Evolutionary conservation across 1,284 basidiomycete species (phyloP).

Genomic region (Malassezia cuniculi): DNA sequence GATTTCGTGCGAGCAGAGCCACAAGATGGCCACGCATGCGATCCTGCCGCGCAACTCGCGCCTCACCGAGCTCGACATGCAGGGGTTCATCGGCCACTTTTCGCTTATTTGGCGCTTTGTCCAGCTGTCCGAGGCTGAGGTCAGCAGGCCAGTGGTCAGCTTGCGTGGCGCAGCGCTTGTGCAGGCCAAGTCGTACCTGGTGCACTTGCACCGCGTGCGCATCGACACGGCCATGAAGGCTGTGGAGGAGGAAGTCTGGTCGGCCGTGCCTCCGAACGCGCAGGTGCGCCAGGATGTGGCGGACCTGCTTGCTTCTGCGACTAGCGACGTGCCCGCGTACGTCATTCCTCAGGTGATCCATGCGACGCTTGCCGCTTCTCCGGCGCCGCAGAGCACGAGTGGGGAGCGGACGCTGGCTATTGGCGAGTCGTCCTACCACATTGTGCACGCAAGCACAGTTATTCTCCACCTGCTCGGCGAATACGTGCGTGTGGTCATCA

Average conservation of each 20-base stretch:
- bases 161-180: constrained; percentile 50
- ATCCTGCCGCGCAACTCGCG: constrained; percentile 56
- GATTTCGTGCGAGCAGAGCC: no score
- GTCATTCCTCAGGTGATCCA: constrained; percentile 9
- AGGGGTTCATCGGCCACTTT: constrained; percentile 68
- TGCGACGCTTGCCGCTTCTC: background rate
- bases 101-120: constrained; percentile 79
- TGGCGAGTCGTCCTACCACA: constrained; percentile 56
- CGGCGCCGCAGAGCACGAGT: background rate
- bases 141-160: constrained; percentile 78
- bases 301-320: constrained; percentile 65
- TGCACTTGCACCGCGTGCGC: constrained; percentile 68
- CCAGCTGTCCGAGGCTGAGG: constrained; percentile 67
- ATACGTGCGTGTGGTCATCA: constrained; percentile 77
- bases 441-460: constrained; percentile 64
- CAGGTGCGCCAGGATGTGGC: constrained; percentile 60
- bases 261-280: constrained; percentile 60
- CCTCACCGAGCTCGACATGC: constrained; percentile 60
- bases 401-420: constrained; percentile 59
- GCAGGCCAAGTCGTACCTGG: constrained; percentile 73
- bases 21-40: background rate
- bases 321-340: constrained; percentile 60
- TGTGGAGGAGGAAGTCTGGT: constrained; percentile 84
- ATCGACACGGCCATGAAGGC: constrained; percentile 71
- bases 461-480: constrained; percentile 65